These are phyloP conservation scores for Globisporangium ultimum DNA, from an alignment of 352 stramenopile genomes.

Conservation along the genomic window DNA sequence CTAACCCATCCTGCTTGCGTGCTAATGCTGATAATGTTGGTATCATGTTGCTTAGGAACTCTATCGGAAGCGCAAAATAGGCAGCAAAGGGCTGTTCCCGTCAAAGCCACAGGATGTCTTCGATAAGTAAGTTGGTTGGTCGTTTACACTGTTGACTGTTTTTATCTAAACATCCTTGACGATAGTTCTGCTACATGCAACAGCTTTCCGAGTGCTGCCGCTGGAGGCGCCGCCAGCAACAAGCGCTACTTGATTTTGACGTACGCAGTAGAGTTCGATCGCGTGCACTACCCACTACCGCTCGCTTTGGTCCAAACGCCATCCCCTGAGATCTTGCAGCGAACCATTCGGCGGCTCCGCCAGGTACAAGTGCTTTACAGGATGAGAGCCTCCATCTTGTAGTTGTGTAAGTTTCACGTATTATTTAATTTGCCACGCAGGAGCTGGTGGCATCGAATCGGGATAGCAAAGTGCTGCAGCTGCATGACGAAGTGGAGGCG, in stretches of 20 bases:
- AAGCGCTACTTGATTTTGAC: constrained; percentile 94
- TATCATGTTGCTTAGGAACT: constrained; percentile 35
- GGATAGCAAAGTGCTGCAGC: constrained; percentile 15
- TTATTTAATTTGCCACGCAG: not conserved
- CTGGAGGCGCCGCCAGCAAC: constrained; percentile 6
- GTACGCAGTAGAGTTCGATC: constrained; percentile 92
- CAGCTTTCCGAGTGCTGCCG: constrained; percentile 8
- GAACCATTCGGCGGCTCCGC: constrained; percentile 72
- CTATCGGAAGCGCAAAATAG: constrained; percentile 75
- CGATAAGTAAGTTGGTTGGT: constrained; percentile 1
- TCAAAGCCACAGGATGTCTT: constrained; percentile 13
- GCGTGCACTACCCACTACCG: constrained; percentile 92
- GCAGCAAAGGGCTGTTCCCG: constrained; percentile 8
- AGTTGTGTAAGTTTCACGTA: too few relatives aligned
- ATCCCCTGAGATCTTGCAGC: constrained; percentile 64
- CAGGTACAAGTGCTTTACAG: constrained; percentile 27
- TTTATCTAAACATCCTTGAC: too few relatives aligned
- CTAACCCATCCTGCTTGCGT: too few relatives aligned
- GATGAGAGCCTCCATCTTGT: not conserved
- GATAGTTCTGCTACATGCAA: too few relatives aligned
- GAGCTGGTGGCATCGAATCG: constrained; percentile 16
- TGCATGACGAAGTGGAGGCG: constrained; percentile 38
- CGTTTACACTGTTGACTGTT: too few relatives aligned
- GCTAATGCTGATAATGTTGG: not conserved
- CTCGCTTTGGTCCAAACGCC: constrained; percentile 68